phyloP scores from a whole-genome alignment of 345 rosid species.

The Rhizophora mangle region DNA sequence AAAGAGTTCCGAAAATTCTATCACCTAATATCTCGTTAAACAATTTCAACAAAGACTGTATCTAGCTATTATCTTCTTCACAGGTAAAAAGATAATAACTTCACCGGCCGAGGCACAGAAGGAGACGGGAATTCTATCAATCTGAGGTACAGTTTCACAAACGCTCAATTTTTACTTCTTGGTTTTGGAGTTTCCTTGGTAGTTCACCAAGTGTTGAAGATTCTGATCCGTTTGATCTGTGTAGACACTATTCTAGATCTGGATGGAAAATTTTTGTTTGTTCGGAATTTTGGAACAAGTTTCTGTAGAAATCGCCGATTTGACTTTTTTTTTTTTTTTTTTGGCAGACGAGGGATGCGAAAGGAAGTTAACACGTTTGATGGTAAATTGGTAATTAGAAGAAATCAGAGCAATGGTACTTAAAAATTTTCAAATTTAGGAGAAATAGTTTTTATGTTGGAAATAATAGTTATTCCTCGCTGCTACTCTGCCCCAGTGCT shows the following conservation, averaged over 20 bases:
- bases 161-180: too few species aligned
- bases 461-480: neutral
- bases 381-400: neutral
- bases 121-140: neutral
- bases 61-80: too few species aligned
- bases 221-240: neutral
- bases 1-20: too few species aligned
- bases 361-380: conserved; percentile 5
- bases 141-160: too few species aligned
- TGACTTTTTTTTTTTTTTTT: neutral
- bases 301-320: neutral
- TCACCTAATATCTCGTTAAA: conserved; percentile 2
- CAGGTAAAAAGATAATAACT: too few species aligned
- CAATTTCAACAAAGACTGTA: neutral
- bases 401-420: neutral
- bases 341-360: neutral
- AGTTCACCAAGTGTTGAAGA: neutral
- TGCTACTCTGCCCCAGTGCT: neutral
- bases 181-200: neutral
- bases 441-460: neutral
- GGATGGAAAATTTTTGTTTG: neutral
- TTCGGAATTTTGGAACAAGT: neutral
- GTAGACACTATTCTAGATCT: neutral
- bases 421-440: neutral
- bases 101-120: neutral